These are phyloP conservation scores for Hyaloraphidium curvatum DNA, from an alignment of 192 early-diverging fungal genomes.

Conservation along the genomic window DNA sequence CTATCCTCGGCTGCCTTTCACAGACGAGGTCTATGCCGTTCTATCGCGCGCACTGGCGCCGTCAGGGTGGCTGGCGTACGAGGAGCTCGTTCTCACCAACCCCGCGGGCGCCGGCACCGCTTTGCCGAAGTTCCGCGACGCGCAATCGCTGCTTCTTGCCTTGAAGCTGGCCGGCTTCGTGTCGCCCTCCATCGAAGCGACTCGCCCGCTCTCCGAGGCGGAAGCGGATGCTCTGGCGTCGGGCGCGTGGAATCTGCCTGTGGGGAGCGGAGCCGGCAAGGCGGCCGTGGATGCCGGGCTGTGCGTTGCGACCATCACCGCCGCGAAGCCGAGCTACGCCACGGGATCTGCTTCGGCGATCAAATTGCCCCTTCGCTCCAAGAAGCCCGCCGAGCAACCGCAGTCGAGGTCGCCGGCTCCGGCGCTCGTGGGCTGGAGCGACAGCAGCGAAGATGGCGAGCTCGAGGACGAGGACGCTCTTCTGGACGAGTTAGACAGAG, in stretches of 20 bases:
- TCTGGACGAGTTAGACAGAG: slow-evolving; percentile 62
- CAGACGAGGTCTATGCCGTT: slow-evolving; percentile 31
- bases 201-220: slow-evolving; percentile 20
- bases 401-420: too few relatives aligned
- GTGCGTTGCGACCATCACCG: slow-evolving; percentile 21
- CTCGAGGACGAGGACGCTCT: slow-evolving; percentile 73
- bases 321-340: slow-evolving; percentile 67
- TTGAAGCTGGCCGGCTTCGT: slow-evolving; percentile 75
- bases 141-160: slow-evolving; percentile 37
- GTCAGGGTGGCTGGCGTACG: slow-evolving; percentile 38
- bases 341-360: slow-evolving; percentile 52
- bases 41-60: slow-evolving; percentile 44
- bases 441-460: slow-evolving; percentile 41
- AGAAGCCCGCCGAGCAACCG: slow-evolving; percentile 22
- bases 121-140: slow-evolving; percentile 31
- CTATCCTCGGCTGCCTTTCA: neutral
- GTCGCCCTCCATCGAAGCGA: slow-evolving; percentile 24
- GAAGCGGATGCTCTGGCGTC: slow-evolving; percentile 23
- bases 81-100: slow-evolving; percentile 44
- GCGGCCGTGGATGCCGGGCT: slow-evolving; percentile 22
- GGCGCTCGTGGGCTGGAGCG: too few relatives aligned
- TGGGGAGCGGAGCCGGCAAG: slow-evolving; percentile 18
- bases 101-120: slow-evolving; percentile 15
- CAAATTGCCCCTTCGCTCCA: slow-evolving; percentile 61
- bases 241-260: slow-evolving; percentile 31